Evolutionary conservation across 129 eudicot species (phyloP).

Genomic region (Pittosporum tobira): DNA sequence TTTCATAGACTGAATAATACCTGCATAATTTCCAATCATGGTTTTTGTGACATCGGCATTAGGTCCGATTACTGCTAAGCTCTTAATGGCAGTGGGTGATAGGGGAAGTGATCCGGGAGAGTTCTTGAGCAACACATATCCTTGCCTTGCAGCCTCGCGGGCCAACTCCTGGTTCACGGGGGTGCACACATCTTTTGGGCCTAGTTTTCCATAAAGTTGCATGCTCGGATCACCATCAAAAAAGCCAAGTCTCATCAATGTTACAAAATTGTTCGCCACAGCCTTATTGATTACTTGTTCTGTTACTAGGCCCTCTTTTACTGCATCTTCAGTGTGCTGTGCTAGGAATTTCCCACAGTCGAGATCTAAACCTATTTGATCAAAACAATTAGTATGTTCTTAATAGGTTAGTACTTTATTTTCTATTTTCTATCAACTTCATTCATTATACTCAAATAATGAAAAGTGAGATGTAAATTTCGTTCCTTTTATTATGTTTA

Average conservation of each 20-base stretch:
- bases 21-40: slow-evolving; percentile 93
- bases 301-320: slow-evolving; percentile 48
- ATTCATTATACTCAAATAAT: neutral
- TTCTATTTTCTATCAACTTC: no score
- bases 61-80: slow-evolving; percentile 90
- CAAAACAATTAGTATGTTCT: neutral
- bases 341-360: slow-evolving; percentile 68
- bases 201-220: slow-evolving; percentile 59
- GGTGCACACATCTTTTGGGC: slow-evolving; percentile 88
- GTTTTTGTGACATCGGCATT: slow-evolving; percentile 79
- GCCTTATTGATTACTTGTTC: slow-evolving; percentile 62
- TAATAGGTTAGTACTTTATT: neutral
- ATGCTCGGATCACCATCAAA: slow-evolving; percentile 85
- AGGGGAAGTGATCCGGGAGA: slow-evolving; percentile 56
- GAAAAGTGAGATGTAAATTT: neutral
- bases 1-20: no score
- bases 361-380: slow-evolving; percentile 64
- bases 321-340: slow-evolving; percentile 56
- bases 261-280: slow-evolving; percentile 62
- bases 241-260: slow-evolving; percentile 85
- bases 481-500: neutral
- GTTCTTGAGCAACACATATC: slow-evolving; percentile 86
- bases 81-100: slow-evolving; percentile 56
- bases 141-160: slow-evolving; percentile 92
- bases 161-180: slow-evolving; percentile 72